These are phyloP conservation scores for Pneumocystis carinii DNA, from an alignment of 1,139 yeast species.

Conservation along the genomic window DNA sequence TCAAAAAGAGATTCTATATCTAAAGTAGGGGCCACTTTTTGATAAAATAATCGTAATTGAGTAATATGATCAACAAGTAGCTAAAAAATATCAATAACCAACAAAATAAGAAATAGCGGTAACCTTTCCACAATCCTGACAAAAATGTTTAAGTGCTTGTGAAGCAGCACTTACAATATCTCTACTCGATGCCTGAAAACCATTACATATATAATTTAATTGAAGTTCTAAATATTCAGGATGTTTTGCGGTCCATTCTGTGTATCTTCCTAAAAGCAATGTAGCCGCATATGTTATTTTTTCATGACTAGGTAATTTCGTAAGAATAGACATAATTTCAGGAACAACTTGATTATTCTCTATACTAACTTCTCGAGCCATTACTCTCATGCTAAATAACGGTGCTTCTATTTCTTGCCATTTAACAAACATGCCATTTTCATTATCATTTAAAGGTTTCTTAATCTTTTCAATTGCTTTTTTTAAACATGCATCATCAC, in stretches of 20 bases:
- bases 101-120: neutral
- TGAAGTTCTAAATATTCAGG: conserved; percentile 72
- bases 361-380: conserved; percentile 79
- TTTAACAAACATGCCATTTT: conserved; percentile 22
- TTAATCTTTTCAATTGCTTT: conserved; percentile 46
- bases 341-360: conserved; percentile 61
- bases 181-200: conserved; percentile 38
- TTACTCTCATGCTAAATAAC: conserved; percentile 73
- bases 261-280: conserved; percentile 79
- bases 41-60: conserved; percentile 63
- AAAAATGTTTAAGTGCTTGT: conserved; percentile 84
- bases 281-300: conserved; percentile 87
- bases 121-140: conserved; percentile 64
- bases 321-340: conserved; percentile 53
- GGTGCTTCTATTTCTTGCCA: conserved; percentile 94
- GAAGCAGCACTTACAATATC: conserved; percentile 77
- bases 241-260: conserved; percentile 85
- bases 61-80: conserved; percentile 55
- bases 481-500: conserved; percentile 51
- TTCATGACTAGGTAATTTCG: conserved; percentile 68
- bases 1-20: conserved; percentile 64
- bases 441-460: conserved; percentile 24
- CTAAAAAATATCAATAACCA: conserved; percentile 8
- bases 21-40: conserved; percentile 39
- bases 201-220: conserved; percentile 66